phyloP scores from a whole-genome alignment of 2,329 filamentous ascomycete species.

The Xylariomycetidae sp. region DNA sequence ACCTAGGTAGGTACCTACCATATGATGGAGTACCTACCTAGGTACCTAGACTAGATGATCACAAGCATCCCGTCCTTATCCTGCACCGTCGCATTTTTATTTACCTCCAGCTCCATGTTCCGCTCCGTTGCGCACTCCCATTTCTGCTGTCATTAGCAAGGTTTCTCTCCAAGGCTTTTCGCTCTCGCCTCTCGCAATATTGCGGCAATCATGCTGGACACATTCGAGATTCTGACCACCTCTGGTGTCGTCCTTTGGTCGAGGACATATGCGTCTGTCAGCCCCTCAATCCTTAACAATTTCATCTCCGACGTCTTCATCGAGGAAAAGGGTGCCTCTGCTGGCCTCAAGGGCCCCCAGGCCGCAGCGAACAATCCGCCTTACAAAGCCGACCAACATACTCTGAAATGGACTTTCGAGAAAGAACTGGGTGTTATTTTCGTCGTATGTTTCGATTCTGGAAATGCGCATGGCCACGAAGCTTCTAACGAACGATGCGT shows the following conservation, averaged over 20 bases:
- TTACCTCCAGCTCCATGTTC: too few species aligned
- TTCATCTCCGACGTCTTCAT: slow-evolving; percentile 97
- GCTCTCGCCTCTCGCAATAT: slow-evolving; percentile 2
- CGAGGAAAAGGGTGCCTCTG: slow-evolving; percentile 73
- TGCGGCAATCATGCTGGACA: slow-evolving; percentile 70
- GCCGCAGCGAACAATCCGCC: slow-evolving; percentile 62
- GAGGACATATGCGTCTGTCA: slow-evolving; percentile 74
- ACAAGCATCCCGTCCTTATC: too few species aligned
- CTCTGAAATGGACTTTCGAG: slow-evolving; percentile 84
- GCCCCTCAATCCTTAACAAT: slow-evolving; percentile 80
- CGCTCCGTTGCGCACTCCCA: slow-evolving; percentile 12
- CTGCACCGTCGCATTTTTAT: too few species aligned
- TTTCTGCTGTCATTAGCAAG: too few species aligned
- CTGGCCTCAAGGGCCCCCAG: slow-evolving; percentile 53
- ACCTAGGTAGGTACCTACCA: too few species aligned
- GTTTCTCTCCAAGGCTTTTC: too few species aligned
- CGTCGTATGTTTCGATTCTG: slow-evolving; percentile 56
- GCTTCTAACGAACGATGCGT: slow-evolving; percentile 12
- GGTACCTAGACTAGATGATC: too few species aligned
- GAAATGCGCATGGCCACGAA: background rate
- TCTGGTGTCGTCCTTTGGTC: slow-evolving; percentile 98
- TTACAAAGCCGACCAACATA: slow-evolving; percentile 91
- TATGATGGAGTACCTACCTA: too few species aligned
- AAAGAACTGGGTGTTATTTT: slow-evolving; percentile 96
- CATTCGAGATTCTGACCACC: slow-evolving; percentile 93